Evolutionary conservation across 2,329 filamentous ascomycete genomes (phyloP).

Genomic region (Colletotrichum higginsianum): DNA sequence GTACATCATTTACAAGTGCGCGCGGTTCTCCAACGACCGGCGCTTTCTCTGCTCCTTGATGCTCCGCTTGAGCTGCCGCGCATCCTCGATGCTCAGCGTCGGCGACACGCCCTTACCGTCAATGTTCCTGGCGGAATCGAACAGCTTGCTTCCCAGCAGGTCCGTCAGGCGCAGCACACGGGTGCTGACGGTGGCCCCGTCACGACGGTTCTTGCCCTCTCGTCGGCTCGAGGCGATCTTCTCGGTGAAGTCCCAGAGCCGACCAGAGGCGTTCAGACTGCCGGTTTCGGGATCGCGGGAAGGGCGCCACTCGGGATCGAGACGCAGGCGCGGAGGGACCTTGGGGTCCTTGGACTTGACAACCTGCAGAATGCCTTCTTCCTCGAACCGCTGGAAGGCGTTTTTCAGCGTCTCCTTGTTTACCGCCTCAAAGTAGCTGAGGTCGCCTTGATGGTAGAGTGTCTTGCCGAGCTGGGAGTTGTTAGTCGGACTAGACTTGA

Average conservation of each 20-base stretch:
- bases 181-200: slow-evolving; percentile 88
- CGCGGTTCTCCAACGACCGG: slow-evolving; percentile 65
- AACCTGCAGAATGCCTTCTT: slow-evolving; percentile 89
- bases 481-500: slow-evolving; percentile 39
- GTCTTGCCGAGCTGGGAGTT: slow-evolving; percentile 85
- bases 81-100: slow-evolving; percentile 67
- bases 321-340: slow-evolving; percentile 72
- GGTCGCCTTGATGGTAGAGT: slow-evolving; percentile 95
- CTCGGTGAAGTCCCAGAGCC: slow-evolving; percentile 93
- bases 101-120: slow-evolving; percentile 58
- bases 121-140: slow-evolving; percentile 66
- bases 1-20: slow-evolving; percentile 60
- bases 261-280: slow-evolving; percentile 77
- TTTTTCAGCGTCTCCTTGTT: slow-evolving; percentile 99
- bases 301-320: slow-evolving; percentile 83
- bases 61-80: slow-evolving; percentile 57
- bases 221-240: slow-evolving; percentile 85
- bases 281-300: slow-evolving; percentile 74
- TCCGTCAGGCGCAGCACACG: slow-evolving; percentile 86
- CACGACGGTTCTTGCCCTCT: slow-evolving; percentile 96
- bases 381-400: slow-evolving; percentile 87
- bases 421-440: slow-evolving; percentile 97
- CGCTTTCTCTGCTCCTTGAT: slow-evolving; percentile 64
- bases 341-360: slow-evolving; percentile 78
- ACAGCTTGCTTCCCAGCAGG: slow-evolving; percentile 78